Base-by-base conservation (phyloP, 2,329 filamentous ascomycete species). In the Neurospora crassa region DNA sequence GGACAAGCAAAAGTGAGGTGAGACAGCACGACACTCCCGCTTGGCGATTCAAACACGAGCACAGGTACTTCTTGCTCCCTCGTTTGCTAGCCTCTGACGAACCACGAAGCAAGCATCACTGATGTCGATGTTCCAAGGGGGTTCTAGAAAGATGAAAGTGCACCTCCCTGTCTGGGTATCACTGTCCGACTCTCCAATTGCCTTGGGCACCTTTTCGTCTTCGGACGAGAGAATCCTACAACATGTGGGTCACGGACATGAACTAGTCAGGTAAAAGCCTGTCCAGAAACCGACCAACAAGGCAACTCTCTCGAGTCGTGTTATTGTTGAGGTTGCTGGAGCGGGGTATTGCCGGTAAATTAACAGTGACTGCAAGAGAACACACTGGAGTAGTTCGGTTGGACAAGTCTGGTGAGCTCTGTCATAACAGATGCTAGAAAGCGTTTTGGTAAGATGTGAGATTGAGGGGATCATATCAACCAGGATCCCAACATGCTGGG, bases 71-170 rank as follows among this genome's bases (percentile, higher is more conserved):
- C 40, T 37, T 12, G n/a, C 18, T 67, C 67, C 41, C 40, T 42
- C 67, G 41, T n/a, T 43, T 59, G 37, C 29, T 34, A 41, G 40
- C 53, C 12, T 41, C 43, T 71, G 70, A 68, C 43, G 53, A 63
- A 37, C 53, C 8, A 63, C 53, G 29, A 63, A 37, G 42, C 70
- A 69, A 40, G 40, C 40, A 34, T 63, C 53, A 63, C 14, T 18
- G 16, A 68, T 69, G 68, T 45, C 70, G n/a, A 70, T 67, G 43
- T 70, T 72, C 69, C 43, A 72, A 63, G 53, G 69, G 42, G 37
- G 34, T 72, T 72, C 71, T 72, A 72, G 71, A 72, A 73, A 71
- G 14, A 37, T 18, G 29, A 37, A 18, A 63, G 34, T 34, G 53
- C 53, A 63, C 29, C 53, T 63, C 53, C 53, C 53, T 63, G 53